A percentile compares a stretch with the other conserved stretches of the same genome.
phyloP scores from a whole-genome alignment of 192 early-diverging fungal species.

The Allomyces macrogynus region DNA sequence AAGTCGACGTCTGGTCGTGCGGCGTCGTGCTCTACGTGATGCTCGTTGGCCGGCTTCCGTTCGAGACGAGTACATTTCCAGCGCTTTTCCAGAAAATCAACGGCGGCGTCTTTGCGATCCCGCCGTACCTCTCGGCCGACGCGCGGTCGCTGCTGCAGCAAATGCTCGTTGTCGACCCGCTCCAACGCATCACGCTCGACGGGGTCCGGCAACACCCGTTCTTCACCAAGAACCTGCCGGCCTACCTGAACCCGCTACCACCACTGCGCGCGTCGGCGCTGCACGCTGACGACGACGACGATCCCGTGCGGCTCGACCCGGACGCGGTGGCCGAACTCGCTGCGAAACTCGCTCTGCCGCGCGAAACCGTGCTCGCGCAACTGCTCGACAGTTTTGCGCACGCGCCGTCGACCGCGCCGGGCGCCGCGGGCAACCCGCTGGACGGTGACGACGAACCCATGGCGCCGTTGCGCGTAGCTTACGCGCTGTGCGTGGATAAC shows the following conservation, averaged over 20 bases:
- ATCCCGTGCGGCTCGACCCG: constrained; percentile 22
- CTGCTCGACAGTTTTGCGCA: background rate
- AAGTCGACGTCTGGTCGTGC: constrained; percentile 94
- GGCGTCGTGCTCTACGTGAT: constrained; percentile 91
- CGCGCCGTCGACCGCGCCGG: background rate
- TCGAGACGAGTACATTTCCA: constrained; percentile 88
- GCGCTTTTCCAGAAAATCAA: constrained; percentile 85
- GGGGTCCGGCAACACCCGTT: constrained; percentile 79
- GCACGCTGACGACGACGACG: constrained; percentile 44
- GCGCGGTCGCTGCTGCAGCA: constrained; percentile 61
- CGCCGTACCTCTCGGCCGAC: constrained; percentile 64
- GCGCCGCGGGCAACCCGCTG: background rate
- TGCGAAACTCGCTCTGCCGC: background rate
- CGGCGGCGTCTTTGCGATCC: constrained; percentile 78
- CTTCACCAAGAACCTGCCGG: constrained; percentile 81
- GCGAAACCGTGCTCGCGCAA: background rate
- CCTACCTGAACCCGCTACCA: constrained; percentile 69
- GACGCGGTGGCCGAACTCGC: background rate
- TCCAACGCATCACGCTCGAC: constrained; percentile 80
- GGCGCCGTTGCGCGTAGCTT: background rate
- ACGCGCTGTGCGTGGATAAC: background rate
- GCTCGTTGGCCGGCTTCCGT: constrained; percentile 81
- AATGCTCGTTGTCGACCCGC: constrained; percentile 89
- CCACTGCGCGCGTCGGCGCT: background rate
- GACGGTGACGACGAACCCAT: background rate